Evolutionary conservation across 257 asterid species (phyloP).

Genomic region (Eucommia ulmoides): DNA sequence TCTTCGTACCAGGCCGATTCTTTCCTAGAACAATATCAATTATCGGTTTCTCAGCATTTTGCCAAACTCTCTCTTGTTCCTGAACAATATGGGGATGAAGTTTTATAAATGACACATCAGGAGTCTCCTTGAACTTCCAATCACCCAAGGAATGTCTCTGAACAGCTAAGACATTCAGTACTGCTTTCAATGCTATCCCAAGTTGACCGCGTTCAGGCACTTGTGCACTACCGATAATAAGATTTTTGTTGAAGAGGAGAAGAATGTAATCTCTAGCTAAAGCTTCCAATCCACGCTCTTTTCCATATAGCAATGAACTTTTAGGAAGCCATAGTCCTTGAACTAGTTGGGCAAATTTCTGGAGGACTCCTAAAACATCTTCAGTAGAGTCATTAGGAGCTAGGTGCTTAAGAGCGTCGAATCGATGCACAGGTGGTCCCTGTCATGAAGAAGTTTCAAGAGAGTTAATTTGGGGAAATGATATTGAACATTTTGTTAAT

Average conservation of each 20-base stretch:
- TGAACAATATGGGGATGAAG: conserved; percentile 34
- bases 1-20: conserved; percentile 21
- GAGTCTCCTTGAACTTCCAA: conserved; percentile 72
- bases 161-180: conserved; percentile 41
- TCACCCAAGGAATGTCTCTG: conserved; percentile 38
- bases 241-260: conserved; percentile 45
- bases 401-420: conserved; percentile 57
- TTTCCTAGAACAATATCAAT: conserved; percentile 11
- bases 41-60: conserved; percentile 25
- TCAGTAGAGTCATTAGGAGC: conserved; percentile 57
- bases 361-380: conserved; percentile 48
- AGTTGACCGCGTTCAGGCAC: conserved; percentile 15
- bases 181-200: conserved; percentile 26
- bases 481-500: no score
- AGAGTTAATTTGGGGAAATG: background rate
- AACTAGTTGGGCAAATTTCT: conserved; percentile 53
- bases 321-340: conserved; percentile 90
- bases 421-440: conserved; percentile 71
- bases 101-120: conserved; percentile 46
- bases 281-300: conserved; percentile 21
- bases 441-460: conserved; percentile 17
- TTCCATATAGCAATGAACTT: conserved; percentile 34
- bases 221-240: conserved; percentile 18
- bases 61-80: conserved; percentile 52
- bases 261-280: conserved; percentile 56